Evolutionary conservation across 2,329 filamentous ascomycete species (phyloP), one percentile per base, ranked within the genome.

Genomic region (Xylariomycetidae sp.): DNA sequence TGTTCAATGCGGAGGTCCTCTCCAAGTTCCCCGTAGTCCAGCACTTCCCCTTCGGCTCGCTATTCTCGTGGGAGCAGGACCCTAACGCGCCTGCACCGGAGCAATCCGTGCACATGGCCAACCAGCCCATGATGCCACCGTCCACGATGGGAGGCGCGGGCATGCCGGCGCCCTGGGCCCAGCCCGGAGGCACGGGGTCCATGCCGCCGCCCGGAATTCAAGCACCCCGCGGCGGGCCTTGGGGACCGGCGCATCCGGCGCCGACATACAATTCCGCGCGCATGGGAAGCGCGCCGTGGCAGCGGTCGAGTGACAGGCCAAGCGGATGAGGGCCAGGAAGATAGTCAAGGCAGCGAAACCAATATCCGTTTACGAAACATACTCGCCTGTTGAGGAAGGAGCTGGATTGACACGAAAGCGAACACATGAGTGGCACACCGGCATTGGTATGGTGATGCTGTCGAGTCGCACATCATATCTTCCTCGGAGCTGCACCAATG

Each of bases 1-100:
- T 98, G 92, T 98, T 90, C 65, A 88, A 93, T 47, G 92, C 86
- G 13, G 92, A 98, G 64, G 92, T 98, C 3, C 69, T 98, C 10
- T 86, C 85, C 24, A 98, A 98, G 59, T 95, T 95, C 54, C 92
- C 92, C 3, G 92, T 98, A 3, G 87, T 98, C n/a, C 92, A 98
- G 61, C 92, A 98, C 60, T 96, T 92, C 47, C 76, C 73, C 3
- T 90, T 92, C 46, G 85, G 85, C 17, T 82, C 79, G 5, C 64
- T 92, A n/a, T 87, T 90, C 54, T 76, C 73, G 23, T 90, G 83
- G 82, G 78, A 85, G 2, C 61, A 58, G 29, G 81, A 88, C 52
- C 80, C 80, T 0, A 63, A 74, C 34, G 79, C 81, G 1, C 46
- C 59, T 2, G 46, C 57, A 1, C 69, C 70, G 0, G 50, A 62